Evolutionary conservation across 1,139 yeast genomes (phyloP), one percentile per base, ranked within the genome.

Genomic region (Candida sojae): DNA sequence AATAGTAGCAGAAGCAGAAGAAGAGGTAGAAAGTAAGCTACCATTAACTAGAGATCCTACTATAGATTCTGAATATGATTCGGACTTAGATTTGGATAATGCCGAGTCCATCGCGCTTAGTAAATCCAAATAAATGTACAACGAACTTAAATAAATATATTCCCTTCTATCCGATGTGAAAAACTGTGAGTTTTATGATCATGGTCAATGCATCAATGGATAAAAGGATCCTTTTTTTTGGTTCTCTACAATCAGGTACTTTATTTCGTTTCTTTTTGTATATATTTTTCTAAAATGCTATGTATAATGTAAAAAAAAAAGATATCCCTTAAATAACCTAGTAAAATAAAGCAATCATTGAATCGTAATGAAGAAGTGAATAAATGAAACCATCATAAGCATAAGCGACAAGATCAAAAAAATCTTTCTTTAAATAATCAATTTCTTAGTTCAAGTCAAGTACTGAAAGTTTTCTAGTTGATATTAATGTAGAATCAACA

Each of bases 41-140:
- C 30, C 37, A 33, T 37, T 39, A 23, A 42, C 33, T 17, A 55
- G 67, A 44, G 66, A 65, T 40, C 61, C 61, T 1, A 49, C 59
- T 5, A 54, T 67, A 7, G 71, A 67, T 46, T 62, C 69, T 3
- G 67, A 62, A 13, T 67, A 58, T 42, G 66, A 68, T 46, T 50
- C 69, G 1, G 56, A 61, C 43, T 53, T 68, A n/a, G 73, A 68
- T 40, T 49, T 64, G 25, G 53, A 62, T 7, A 35, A 48, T 31
- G 39, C 49, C 8, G 53, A 51, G 48, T 45, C 50, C 12, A 53
- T 51, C 9, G 37, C 53, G 21, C 13, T 25, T 10, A 36, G 30
- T 25, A 12, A 31, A 30, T 17, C 8, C 21, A 43, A 26, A 23
- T 23, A 17, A 21, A 21, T 9, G 6, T 4, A 21, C 3, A 17